A percentile compares a stretch with the other conserved stretches of the same genome.
Evolutionary conservation across 1,284 basidiomycete genomes (phyloP).

Genomic region (Lignosus rhinocerotis): DNA sequence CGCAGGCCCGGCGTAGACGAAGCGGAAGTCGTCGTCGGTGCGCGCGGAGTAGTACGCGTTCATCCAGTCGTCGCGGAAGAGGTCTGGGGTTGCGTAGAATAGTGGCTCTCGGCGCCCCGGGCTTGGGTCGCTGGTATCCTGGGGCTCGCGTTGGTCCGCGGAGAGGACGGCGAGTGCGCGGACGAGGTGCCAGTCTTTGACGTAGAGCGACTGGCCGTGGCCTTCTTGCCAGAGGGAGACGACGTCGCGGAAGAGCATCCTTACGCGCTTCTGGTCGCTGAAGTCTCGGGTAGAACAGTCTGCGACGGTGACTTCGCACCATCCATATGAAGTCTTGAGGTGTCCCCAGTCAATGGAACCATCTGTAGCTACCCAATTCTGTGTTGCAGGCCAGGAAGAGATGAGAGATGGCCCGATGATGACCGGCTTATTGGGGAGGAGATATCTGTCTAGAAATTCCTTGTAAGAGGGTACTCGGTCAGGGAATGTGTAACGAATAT

Average conservation of each 20-base stretch:
- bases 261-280: conserved; percentile 31
- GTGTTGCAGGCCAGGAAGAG: conserved; percentile 26
- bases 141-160: neutral
- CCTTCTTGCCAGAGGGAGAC: conserved; percentile 26
- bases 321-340: conserved; percentile 25
- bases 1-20: conserved; percentile 33
- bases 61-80: conserved; percentile 38
- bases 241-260: conserved; percentile 27
- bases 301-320: conserved; percentile 27
- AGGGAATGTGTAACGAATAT: neutral
- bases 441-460: conserved; percentile 26
- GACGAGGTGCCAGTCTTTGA: conserved; percentile 37
- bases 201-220: conserved; percentile 28
- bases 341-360: conserved; percentile 26
- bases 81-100: conserved; percentile 32
- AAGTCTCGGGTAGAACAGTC: conserved; percentile 32
- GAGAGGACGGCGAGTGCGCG: conserved; percentile 1
- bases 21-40: conserved; percentile 35
- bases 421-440: conserved; percentile 31
- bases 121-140: no score
- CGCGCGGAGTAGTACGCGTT: conserved; percentile 33
- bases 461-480: conserved; percentile 23
- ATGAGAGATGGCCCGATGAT: conserved; percentile 27
- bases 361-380: neutral
- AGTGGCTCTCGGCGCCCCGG: conserved; percentile 8